Evolutionary conservation across 169 alveolate genomes (phyloP).

Genomic region (Theileria sp.): DNA sequence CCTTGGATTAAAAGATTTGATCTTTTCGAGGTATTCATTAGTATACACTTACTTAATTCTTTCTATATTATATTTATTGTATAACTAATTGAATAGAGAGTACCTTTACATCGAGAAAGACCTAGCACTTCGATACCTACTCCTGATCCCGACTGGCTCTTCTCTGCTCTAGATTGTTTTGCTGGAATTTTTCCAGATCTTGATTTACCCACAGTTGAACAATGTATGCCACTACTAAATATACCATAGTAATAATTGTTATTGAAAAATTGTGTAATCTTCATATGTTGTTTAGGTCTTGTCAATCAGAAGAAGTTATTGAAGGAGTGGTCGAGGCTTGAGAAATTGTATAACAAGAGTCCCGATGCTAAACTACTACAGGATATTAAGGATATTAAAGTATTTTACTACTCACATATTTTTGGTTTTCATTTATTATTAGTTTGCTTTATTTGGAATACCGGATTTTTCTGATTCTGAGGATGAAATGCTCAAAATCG

Average conservation of each 20-base stretch:
- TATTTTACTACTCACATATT: background rate
- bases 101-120: conserved; percentile 22
- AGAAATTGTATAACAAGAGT: conserved; percentile 36
- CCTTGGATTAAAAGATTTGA: conserved; percentile 54
- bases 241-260: too few species aligned
- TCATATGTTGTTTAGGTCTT: conserved; percentile 16
- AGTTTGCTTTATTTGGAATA: conserved; percentile 34
- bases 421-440: background rate
- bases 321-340: conserved; percentile 63
- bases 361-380: conserved; percentile 15
- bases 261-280: background rate
- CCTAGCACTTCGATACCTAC: conserved; percentile 67
- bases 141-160: conserved; percentile 68
- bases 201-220: conserved; percentile 21
- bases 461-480: conserved; percentile 34
- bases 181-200: conserved; percentile 61
- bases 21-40: conserved; percentile 30
- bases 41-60: background rate
- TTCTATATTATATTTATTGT: background rate
- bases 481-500: conserved; percentile 1
- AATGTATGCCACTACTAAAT: conserved; percentile 35
- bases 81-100: background rate
- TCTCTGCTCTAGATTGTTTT: conserved; percentile 73
- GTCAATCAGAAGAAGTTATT: conserved; percentile 44
- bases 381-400: conserved; percentile 50